Conservation (phyloP, 1,139 yeast genomes). For the Yamadazyma friedrichii region DNA sequence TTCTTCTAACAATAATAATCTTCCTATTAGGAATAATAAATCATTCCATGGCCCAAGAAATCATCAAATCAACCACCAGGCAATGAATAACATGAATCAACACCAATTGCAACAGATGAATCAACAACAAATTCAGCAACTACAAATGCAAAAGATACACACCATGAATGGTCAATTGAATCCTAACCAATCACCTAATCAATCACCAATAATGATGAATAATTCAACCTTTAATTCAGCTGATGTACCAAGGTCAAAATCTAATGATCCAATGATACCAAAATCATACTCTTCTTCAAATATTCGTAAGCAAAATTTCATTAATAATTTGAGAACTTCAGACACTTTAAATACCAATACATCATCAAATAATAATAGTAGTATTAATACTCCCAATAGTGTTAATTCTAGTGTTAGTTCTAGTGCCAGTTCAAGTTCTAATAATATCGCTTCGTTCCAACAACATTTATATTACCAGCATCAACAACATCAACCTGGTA, state of each 20-base stretch:
- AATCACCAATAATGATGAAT: no score
- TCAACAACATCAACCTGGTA: constrained; percentile 18
- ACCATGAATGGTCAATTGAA: no score
- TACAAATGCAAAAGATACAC: no score
- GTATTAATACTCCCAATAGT: background rate
- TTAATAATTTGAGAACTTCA: background rate
- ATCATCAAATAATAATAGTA: background rate
- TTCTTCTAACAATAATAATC: background rate
- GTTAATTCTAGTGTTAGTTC: background rate
- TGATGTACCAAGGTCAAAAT: constrained; percentile 9
- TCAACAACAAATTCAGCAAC: no score
- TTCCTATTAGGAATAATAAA: constrained; percentile 1
- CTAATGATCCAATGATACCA: constrained; percentile 11
- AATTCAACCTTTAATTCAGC: no score
- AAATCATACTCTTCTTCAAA: constrained; percentile 22
- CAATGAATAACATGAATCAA: background rate
- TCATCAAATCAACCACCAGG: no score
- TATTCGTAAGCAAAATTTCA: constrained; percentile 8
- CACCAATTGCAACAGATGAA: background rate
- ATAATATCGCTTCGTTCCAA: constrained; percentile 22
- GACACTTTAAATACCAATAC: background rate
- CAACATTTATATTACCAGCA: constrained; percentile 17
- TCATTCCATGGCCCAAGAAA: background rate
- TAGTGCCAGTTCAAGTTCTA: background rate
- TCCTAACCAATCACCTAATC: no score